Evolutionary conservation across 2,329 filamentous ascomycete genomes (phyloP), one percentile per base, ranked within the genome.

Genomic region (Ceratocystiopsis brevicomis): DNA sequence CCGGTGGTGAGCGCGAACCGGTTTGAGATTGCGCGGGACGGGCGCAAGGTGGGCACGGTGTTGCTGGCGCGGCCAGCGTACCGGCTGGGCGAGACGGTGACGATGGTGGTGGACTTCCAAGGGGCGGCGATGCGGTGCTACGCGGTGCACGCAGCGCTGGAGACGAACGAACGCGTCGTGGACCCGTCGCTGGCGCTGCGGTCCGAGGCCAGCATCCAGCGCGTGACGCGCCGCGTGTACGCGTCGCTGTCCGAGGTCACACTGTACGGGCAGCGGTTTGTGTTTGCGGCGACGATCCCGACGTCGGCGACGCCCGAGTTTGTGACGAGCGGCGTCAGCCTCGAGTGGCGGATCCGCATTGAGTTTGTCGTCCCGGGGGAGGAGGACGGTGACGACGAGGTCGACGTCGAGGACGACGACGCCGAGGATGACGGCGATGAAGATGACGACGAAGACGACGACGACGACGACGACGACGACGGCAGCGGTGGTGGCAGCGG

Each of bases 21-120:
- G 36, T 98, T 96, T 57, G 87, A 94, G 56, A 96, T 98, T 56
- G 80, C 88, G 13, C 81, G 88, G 14, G 87, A 86, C 54, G 87
- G 87, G n/a, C 78, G 78, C 44, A 78, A 78, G n/a, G 87, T 98
- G 13, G 88, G 83, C 3, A 84, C 92, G 6, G 75, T 98, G 44
- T 86, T 87, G 61, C 71, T 98, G 32, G 81, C 87, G 6, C 77
- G 90, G 11, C 85, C 90, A 0, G 78, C 87, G 1, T 95, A 92
- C 62, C 73, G 87, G 38, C 67, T 98, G 1, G 90, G 90, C 46
- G 90, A 98, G 59, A 78, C 80, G 0, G 76, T 96, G 38, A 83
- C 77, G 13, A 79, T 85, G 51, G 81, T 78, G 0, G 73, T 98
- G 46, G 87, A 96, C 59, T 93, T 96, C 54, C 70, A 73, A 1